These are phyloP conservation scores for Aspergillus bertholletiae DNA, from an alignment of 495 filamentous ascomycete genomes.

Conservation along the genomic window DNA sequence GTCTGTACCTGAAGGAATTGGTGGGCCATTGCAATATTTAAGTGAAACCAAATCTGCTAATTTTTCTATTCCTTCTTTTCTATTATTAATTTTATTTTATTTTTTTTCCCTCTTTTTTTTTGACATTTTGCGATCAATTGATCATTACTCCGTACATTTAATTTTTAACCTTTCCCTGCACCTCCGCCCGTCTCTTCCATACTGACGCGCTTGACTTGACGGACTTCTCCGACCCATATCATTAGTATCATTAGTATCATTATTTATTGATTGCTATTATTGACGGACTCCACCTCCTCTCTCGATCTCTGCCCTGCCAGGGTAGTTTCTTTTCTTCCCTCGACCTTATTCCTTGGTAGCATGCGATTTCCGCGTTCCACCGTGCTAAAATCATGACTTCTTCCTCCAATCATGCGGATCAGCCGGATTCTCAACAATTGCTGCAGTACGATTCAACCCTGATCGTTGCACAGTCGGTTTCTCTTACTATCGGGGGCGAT, in stretches of 20 bases:
- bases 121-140: too few species aligned
- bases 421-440: conserved; percentile 20
- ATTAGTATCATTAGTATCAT: too few species aligned
- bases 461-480: conserved; percentile 55
- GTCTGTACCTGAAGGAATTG: background rate
- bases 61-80: background rate
- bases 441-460: conserved; percentile 42
- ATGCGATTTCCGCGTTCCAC: conserved; percentile 8
- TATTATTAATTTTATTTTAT: too few species aligned
- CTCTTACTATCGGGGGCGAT: conserved; percentile 60
- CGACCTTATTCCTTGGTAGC: background rate
- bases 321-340: background rate
- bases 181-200: background rate
- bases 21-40: background rate
- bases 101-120: too few species aligned
- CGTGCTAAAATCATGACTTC: conserved; percentile 25
- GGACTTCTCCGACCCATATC: too few species aligned
- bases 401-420: conserved; percentile 17
- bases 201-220: too few species aligned
- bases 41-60: background rate
- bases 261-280: too few species aligned
- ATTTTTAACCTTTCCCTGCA: background rate
- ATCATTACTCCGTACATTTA: too few species aligned
- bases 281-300: conserved; percentile 13
- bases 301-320: conserved; percentile 6